Conservation (phyloP, 2,329 filamentous ascomycete genomes). For the Cercospora sp. region DNA sequence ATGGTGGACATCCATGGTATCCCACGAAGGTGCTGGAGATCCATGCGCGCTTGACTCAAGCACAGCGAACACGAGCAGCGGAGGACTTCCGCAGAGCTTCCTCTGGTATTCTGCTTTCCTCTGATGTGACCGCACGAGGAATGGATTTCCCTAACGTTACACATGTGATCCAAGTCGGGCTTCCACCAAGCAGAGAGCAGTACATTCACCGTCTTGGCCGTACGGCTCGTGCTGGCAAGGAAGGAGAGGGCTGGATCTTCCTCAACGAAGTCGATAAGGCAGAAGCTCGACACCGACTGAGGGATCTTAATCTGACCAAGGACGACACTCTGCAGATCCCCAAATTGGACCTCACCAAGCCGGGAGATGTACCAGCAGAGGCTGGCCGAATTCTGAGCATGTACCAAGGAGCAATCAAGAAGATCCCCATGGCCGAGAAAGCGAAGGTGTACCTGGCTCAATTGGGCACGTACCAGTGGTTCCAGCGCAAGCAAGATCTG, state of each 20-base stretch:
- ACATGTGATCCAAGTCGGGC: slow-evolving; percentile 54
- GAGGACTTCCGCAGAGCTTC: slow-evolving; percentile 67
- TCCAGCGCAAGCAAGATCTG: slow-evolving; percentile 40
- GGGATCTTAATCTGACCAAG: slow-evolving; percentile 61
- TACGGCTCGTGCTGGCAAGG: slow-evolving; percentile 66
- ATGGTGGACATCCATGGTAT: slow-evolving; percentile 33
- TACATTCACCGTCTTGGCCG: slow-evolving; percentile 56
- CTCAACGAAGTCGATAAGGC: slow-evolving; percentile 57
- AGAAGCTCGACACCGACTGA: slow-evolving; percentile 54
- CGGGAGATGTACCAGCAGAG: slow-evolving; percentile 44
- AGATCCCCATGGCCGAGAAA: slow-evolving; percentile 47
- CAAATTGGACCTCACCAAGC: slow-evolving; percentile 46
- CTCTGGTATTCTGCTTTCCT: slow-evolving; percentile 54
- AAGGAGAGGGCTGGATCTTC: slow-evolving; percentile 70
- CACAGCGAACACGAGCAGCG: slow-evolving; percentile 66
- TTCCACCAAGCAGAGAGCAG: slow-evolving; percentile 48
- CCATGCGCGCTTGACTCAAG: slow-evolving; percentile 75
- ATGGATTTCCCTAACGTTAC: slow-evolving; percentile 57
- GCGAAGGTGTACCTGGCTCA: slow-evolving; percentile 57
- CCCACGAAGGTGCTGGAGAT: slow-evolving; percentile 60
- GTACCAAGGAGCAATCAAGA: slow-evolving; percentile 45
- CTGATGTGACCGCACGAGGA: slow-evolving; percentile 54
- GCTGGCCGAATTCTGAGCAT: slow-evolving; percentile 48
- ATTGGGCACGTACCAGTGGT: slow-evolving; percentile 55
- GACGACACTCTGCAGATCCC: slow-evolving; percentile 56